Evolutionary conservation across 2,329 filamentous ascomycete genomes (phyloP).

Genomic region (Stagonosporopsis tanaceti): DNA sequence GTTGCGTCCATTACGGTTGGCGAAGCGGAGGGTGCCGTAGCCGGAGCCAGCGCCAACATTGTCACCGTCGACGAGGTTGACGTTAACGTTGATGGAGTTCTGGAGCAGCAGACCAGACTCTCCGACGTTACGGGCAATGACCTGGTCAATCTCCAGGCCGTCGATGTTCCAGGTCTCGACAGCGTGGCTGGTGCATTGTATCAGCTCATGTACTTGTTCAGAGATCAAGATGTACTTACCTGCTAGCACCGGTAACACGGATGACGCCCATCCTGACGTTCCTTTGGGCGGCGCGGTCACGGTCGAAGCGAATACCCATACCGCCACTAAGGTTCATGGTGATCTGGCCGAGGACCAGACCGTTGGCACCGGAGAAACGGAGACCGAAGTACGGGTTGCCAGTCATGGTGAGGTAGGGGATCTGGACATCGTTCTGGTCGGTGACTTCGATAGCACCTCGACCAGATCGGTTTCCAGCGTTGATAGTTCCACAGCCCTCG

Average conservation of each 20-base stretch:
- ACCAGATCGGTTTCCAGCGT: conserved; percentile 53
- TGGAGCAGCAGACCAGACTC: conserved; percentile 67
- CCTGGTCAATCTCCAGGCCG: conserved; percentile 59
- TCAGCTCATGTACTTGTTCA: neutral
- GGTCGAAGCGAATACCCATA: conserved; percentile 66
- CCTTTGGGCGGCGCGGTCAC: conserved; percentile 60
- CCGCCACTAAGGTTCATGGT: conserved; percentile 64
- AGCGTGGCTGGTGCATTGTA: conserved; percentile 51
- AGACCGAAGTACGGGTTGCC: conserved; percentile 66
- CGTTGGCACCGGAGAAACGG: conserved; percentile 61
- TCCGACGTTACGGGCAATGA: conserved; percentile 63
- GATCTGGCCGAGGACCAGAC: conserved; percentile 60
- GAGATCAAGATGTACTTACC: conserved; percentile 24
- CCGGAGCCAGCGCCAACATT: conserved; percentile 63
- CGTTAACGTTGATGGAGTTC: conserved; percentile 60
- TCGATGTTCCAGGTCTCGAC: conserved; percentile 69
- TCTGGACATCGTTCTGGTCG: conserved; percentile 58
- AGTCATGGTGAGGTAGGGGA: conserved; percentile 66
- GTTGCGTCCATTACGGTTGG: conserved; percentile 63
- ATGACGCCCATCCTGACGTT: conserved; percentile 64
- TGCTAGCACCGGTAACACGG: conserved; percentile 61
- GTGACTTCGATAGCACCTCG: conserved; percentile 64
- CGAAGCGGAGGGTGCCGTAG: conserved; percentile 65
- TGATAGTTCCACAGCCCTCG: conserved; percentile 66
- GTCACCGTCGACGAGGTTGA: conserved; percentile 64